phyloP scores from a whole-genome alignment of 2,329 filamentous ascomycete genomes.

The Microdochium paspali region DNA sequence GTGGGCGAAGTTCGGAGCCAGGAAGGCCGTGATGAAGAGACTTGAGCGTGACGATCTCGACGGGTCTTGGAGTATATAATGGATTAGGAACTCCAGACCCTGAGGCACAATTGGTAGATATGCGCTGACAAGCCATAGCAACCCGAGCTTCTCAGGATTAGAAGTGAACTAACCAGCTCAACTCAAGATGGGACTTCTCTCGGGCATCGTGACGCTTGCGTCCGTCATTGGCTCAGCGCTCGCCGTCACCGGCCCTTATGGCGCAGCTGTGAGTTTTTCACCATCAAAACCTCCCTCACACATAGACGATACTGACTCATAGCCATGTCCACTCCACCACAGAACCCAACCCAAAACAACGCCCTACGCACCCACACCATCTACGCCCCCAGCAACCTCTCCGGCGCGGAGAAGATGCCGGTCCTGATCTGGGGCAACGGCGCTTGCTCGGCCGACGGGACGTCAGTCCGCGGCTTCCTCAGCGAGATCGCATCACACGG shows the following conservation, averaged over 20 bases:
- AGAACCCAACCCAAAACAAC: not conserved
- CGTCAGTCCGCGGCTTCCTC: constrained; percentile 8
- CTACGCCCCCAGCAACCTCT: constrained; percentile 10
- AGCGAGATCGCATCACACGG: constrained; percentile 15
- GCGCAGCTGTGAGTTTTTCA: not conserved
- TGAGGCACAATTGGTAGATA: not conserved
- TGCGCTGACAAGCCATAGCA: not conserved
- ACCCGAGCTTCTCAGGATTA: not conserved
- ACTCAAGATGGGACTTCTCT: not conserved
- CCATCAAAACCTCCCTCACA: not conserved
- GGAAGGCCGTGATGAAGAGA: not conserved
- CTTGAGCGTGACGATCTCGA: not conserved
- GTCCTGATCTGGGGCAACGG: constrained; percentile 21
- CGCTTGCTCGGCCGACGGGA: constrained; percentile 13
- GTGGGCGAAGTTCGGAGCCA: not conserved
- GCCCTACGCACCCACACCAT: constrained; percentile 11
- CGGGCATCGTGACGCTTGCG: not conserved
- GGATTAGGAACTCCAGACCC: not conserved
- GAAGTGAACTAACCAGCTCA: not conserved
- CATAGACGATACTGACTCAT: not conserved
- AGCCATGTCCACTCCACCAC: not conserved
- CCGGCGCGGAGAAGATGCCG: constrained; percentile 8
- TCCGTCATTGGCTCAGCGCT: not conserved
- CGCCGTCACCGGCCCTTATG: not conserved
- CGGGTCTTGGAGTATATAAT: not conserved